Evolutionary conservation across 768 basidiomycete species (phyloP), one percentile per base, ranked within the genome.

Genomic region (Leccinum variicolor): DNA sequence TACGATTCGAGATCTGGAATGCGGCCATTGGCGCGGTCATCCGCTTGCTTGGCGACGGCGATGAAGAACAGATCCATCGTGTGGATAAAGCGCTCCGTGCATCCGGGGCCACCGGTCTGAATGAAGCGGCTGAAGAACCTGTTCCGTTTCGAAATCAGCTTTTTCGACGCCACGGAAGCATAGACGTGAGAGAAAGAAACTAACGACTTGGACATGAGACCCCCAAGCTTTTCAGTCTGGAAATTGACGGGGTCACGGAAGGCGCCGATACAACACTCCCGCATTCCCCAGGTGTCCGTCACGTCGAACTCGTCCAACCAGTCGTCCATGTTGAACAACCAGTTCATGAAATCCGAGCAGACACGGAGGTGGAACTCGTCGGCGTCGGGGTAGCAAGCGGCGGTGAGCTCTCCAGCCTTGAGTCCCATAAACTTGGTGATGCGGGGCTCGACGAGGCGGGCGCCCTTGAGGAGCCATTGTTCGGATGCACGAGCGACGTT

Each of bases 381-480:
- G 21, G 81, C 74, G 25, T 79, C 79, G 56, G 82, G 78, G 68
- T 88, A 89, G 68, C 84, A 86, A 65, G 76, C 80, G 3, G 84
- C 85, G 33, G 85, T 82, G 61, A 90, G 81, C 60, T 85, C 83
- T 46, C 86, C 85, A 13, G 84, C 84, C 59, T 86, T 82, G 54
- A 87, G 76, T 28, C 82, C 84, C 63, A 77, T 76, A 53, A 88
- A 78, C 34, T 72, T 74, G 57, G 69, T 73, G 29, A 58, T 52
- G 8, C 65, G 65, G 56, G 75, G 73, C 48, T 72, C 71, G 53
- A 68, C 64, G 36, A 71, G 66, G 10, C 57, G 61, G 21, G 66
- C 65, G 0, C 66, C 68, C 39, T 61, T 45, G 5, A 70, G 25
- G 28, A 77, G 55, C 77, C 77, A 77, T 48, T 64, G 51, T 41